Evolutionary conservation across 2,329 filamentous ascomycete genomes (phyloP).

Genomic region (Fusarium heterosporum): DNA sequence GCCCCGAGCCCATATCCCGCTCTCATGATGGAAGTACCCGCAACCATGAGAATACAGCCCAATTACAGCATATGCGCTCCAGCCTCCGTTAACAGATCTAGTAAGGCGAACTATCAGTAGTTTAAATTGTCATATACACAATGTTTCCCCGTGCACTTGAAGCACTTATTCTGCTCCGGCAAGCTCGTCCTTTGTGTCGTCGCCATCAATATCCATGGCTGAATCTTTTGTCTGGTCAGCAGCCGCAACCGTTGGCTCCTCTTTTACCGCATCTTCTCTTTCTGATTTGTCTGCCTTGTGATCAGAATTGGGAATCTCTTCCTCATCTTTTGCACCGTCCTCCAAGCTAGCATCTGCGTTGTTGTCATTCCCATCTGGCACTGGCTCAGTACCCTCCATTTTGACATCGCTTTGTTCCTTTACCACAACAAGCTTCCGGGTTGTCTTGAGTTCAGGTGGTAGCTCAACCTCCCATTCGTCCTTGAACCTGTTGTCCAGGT

Average conservation of each 20-base stretch:
- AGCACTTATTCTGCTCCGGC: neutral
- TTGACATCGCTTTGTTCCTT: slow-evolving; percentile 20
- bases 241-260: neutral
- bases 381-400: slow-evolving; percentile 25
- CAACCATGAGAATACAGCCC: slow-evolving; percentile 2
- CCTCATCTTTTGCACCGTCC: slow-evolving; percentile 1
- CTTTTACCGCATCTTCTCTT: neutral
- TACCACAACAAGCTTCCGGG: neutral
- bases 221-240: slow-evolving; percentile 4
- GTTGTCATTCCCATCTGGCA: neutral
- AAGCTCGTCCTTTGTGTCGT: slow-evolving; percentile 16
- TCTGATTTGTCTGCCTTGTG: slow-evolving; percentile 8
- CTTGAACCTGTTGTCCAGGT: slow-evolving; percentile 59
- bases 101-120: too few species aligned
- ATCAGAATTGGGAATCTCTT: neutral
- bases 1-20: neutral
- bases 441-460: slow-evolving; percentile 50
- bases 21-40: neutral
- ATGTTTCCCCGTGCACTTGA: neutral
- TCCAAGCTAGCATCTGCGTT: slow-evolving; percentile 6
- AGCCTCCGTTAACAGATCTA: neutral
- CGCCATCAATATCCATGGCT: slow-evolving; percentile 30
- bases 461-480: slow-evolving; percentile 61
- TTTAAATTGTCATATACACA: too few species aligned
- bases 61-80: neutral